Conservation (phyloP, 225 moss, liverwort and hornwort genomes). For the Climacium dendroides region DNA sequence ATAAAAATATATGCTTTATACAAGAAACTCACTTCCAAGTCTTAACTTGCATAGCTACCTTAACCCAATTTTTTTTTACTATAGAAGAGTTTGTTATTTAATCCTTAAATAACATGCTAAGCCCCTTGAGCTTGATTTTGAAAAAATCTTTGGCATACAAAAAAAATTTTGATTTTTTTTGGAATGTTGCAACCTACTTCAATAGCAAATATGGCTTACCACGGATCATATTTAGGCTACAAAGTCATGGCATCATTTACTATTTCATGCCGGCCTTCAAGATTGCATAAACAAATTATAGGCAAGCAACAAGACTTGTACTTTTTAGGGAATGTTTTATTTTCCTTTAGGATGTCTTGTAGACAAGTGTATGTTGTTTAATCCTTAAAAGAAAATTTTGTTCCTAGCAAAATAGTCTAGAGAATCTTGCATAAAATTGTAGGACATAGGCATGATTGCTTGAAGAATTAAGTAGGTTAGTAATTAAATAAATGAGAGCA, state of each 20-base stretch:
- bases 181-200: not conserved
- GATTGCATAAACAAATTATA: rapidly evolving
- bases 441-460: no score
- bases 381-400: no score
- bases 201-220: not conserved
- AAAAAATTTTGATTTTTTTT: not conserved
- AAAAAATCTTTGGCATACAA: no score
- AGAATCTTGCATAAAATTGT: no score
- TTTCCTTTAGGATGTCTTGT: no score
- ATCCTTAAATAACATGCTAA: rapidly evolving
- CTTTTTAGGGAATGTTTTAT: no score
- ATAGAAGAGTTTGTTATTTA: rapidly evolving
- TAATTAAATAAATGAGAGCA: not conserved
- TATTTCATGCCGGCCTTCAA: not conserved
- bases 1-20: not conserved
- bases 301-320: not conserved
- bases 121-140: not conserved
- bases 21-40: not conserved
- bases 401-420: rapidly evolving
- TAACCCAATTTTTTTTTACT: no score
- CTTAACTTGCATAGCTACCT: not conserved
- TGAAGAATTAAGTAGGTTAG: no score
- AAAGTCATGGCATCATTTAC: not conserved
- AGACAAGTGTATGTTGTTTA: no score
- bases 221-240: rapidly evolving